Percentiles rank a stretch among this genome's conserved stretches.
These are phyloP conservation scores for Gossypium ekmanianum DNA, from an alignment of 345 rosid genomes.

Conservation along the genomic window DNA sequence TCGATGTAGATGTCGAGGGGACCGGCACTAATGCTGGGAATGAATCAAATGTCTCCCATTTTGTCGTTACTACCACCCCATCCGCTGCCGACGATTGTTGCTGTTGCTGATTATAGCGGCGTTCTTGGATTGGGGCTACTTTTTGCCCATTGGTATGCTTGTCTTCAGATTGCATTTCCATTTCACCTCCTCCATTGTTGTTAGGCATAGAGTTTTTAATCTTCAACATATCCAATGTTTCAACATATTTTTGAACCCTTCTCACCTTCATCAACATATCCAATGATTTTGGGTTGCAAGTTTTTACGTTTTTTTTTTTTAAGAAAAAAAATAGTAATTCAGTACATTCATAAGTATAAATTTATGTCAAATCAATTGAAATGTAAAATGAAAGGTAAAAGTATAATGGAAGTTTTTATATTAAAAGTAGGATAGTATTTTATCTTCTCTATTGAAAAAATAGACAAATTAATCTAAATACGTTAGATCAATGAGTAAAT, in stretches of 20 bases:
- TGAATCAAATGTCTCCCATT: slow-evolving; percentile 95
- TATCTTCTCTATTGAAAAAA: too few relatives aligned
- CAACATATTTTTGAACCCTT: slow-evolving; percentile 92
- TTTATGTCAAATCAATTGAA: too few relatives aligned
- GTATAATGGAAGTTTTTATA: too few relatives aligned
- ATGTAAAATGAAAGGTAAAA: too few relatives aligned
- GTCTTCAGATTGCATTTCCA: slow-evolving; percentile 28
- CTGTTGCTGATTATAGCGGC: slow-evolving; percentile 31
- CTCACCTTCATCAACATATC: slow-evolving; percentile 50
- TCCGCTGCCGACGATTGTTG: slow-evolving; percentile 45
- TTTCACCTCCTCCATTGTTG: slow-evolving; percentile 44
- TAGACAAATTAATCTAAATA: too few relatives aligned
- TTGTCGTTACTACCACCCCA: slow-evolving; percentile 62
- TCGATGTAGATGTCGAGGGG: slow-evolving; percentile 25
- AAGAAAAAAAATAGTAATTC: too few relatives aligned
- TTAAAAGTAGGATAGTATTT: too few relatives aligned
- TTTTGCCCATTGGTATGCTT: slow-evolving; percentile 40
- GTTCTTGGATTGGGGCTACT: slow-evolving; percentile 19
- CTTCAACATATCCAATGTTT: slow-evolving; percentile 79
- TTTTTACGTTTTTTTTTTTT: too few relatives aligned
- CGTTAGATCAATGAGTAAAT: too few relatives aligned
- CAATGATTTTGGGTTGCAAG: too few relatives aligned
- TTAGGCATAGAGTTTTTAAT: slow-evolving; percentile 54
- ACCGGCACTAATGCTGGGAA: slow-evolving; percentile 33
- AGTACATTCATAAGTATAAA: too few relatives aligned